phyloP scores from a whole-genome alignment of 495 filamentous ascomycete genomes.

The Trichocladium antarcticum region DNA sequence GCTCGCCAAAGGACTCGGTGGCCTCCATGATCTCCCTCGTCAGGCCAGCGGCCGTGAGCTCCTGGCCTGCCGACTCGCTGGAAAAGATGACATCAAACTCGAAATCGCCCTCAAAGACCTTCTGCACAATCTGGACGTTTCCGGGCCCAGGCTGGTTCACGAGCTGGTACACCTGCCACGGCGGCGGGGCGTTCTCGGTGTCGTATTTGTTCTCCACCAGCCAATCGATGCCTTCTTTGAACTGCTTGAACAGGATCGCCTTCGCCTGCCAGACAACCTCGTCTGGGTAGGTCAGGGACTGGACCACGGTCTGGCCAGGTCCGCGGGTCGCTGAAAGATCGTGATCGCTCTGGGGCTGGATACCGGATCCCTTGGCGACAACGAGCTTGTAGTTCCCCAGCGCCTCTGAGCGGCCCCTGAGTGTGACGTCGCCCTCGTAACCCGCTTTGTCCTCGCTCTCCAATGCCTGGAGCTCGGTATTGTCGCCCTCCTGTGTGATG shows the following conservation, averaged over 20 bases:
- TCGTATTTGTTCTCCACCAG: slow-evolving; percentile 55
- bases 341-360: slow-evolving; percentile 50
- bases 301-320: slow-evolving; percentile 65
- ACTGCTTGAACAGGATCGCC: slow-evolving; percentile 60
- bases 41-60: slow-evolving; percentile 50
- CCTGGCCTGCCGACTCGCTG: slow-evolving; percentile 58
- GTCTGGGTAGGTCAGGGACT: slow-evolving; percentile 54
- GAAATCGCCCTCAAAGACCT: slow-evolving; percentile 81
- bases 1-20: slow-evolving; percentile 56
- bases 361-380: slow-evolving; percentile 56
- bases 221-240: slow-evolving; percentile 66
- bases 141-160: slow-evolving; percentile 55
- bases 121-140: slow-evolving; percentile 85
- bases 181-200: slow-evolving; percentile 63
- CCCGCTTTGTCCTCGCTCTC: slow-evolving; percentile 44
- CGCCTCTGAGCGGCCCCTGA: slow-evolving; percentile 59
- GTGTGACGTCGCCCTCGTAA: slow-evolving; percentile 55
- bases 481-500: slow-evolving; percentile 66
- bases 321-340: slow-evolving; percentile 50
- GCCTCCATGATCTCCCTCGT: slow-evolving; percentile 55
- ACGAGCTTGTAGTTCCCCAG: slow-evolving; percentile 79
- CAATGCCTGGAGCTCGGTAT: slow-evolving; percentile 42
- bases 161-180: slow-evolving; percentile 77
- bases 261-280: slow-evolving; percentile 81
- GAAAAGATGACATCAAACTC: slow-evolving; percentile 92